phyloP scores from a whole-genome alignment of 176 grass and related monocot species.

The Urochloa ruziziensis region DNA sequence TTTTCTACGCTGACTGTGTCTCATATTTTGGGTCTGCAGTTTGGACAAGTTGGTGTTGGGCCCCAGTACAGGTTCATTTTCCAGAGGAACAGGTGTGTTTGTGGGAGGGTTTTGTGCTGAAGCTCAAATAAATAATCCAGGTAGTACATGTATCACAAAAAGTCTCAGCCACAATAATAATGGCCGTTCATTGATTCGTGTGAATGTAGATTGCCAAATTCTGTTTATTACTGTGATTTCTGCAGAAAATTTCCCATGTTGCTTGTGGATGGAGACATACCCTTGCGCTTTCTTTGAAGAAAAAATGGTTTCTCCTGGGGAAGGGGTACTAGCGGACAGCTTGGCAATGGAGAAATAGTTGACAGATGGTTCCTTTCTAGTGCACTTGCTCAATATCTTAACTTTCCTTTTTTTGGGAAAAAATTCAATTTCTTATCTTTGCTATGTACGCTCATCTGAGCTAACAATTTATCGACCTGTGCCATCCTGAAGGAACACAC shows the following conservation, averaged over 20 bases:
- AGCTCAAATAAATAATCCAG: no score
- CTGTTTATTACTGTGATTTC: constrained; percentile 14
- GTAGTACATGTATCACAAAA: no score
- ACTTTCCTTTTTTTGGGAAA: no score
- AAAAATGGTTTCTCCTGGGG: constrained; percentile 99
- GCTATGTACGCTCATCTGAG: not conserved
- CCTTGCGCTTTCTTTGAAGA: constrained; percentile 74
- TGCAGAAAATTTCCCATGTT: constrained; percentile 79
- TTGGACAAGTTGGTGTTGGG: constrained; percentile 93
- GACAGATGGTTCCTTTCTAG: constrained; percentile 57
- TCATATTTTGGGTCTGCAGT: constrained; percentile 49
- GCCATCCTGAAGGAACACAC: constrained; percentile 65
- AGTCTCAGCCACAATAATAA: not conserved
- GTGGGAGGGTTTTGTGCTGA: not conserved
- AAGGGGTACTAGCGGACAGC: constrained; percentile 94
- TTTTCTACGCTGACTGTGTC: not conserved
- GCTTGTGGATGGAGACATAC: constrained; percentile 99
- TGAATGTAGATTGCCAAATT: not conserved
- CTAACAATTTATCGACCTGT: constrained; percentile 18
- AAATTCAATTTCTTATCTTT: no score
- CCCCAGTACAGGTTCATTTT: constrained; percentile 72
- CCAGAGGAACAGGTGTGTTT: constrained; percentile 80
- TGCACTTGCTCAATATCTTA: not conserved
- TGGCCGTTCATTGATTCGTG: constrained; percentile 6
- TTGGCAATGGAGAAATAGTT: constrained; percentile 91